A percentile compares a stretch with the other conserved stretches of the same genome.
Evolutionary conservation across 2,329 filamentous ascomycete species (phyloP).

Genomic region (Colletotrichum tanaceti): DNA sequence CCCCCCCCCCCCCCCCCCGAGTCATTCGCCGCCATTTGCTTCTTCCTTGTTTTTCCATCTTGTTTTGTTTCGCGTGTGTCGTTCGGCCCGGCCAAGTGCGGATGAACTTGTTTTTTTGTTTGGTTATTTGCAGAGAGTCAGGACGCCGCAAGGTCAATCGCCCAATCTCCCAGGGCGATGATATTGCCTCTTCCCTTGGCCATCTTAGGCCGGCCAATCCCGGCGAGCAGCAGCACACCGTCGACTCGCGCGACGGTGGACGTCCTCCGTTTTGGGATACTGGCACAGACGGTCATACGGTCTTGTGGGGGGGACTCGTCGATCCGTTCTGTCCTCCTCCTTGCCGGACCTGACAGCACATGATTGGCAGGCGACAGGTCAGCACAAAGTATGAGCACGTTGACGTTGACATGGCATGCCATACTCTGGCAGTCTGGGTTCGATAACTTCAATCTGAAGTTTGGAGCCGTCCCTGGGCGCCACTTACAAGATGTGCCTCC

Average conservation of each 20-base stretch:
- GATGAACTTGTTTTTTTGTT: no score
- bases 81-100: no score
- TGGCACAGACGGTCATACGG: conserved; percentile 5
- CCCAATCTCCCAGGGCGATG: not conserved
- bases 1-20: no score
- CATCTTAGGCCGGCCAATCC: conserved; percentile 9
- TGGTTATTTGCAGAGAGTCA: conserved; percentile 24
- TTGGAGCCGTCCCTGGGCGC: conserved; percentile 12
- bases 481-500: not conserved
- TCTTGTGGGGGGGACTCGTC: not conserved
- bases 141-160: conserved; percentile 22
- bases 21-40: conserved; percentile 32
- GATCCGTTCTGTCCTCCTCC: no score
- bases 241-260: not conserved
- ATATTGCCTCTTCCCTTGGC: conserved; percentile 11
- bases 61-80: conserved; percentile 7
- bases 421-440: no score
- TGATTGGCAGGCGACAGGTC: not conserved
- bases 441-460: conserved; percentile 20
- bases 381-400: not conserved
- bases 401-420: not conserved
- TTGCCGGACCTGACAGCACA: not conserved
- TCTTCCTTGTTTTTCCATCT: conserved; percentile 13
- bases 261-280: conserved; percentile 4
- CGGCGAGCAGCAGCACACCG: not conserved